Conservation (phyloP, 768 basidiomycete genomes). For the Panellus pusillus region DNA sequence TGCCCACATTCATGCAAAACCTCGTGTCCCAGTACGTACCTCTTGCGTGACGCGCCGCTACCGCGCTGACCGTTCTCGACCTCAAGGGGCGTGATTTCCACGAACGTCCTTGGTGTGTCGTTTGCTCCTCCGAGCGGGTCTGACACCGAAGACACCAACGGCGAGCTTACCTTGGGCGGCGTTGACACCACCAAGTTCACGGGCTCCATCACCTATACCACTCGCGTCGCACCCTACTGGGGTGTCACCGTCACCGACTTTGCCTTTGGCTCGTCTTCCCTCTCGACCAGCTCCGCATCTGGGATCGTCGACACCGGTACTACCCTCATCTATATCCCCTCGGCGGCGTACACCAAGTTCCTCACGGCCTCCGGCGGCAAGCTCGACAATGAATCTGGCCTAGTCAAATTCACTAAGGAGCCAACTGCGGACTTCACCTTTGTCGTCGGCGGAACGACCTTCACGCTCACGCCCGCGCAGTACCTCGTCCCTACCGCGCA, state of each 20-base stretch:
- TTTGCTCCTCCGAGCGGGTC: background rate
- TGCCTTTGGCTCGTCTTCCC: background rate
- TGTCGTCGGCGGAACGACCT: background rate
- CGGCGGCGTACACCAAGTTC: slow-evolving; percentile 2
- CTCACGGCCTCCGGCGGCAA: background rate
- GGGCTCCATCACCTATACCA: background rate
- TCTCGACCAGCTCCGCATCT: background rate
- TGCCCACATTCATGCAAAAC: slow-evolving; percentile 1
- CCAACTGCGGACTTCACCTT: background rate
- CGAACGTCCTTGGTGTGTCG: background rate
- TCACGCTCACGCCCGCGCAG: slow-evolving; percentile 1
- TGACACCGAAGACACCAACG: background rate
- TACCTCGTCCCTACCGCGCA: slow-evolving; percentile 2
- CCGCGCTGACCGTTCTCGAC: background rate
- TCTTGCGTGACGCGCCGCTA: background rate
- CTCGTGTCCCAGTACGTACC: background rate
- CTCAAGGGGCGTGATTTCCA: background rate
- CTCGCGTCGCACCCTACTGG: background rate
- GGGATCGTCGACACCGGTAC: slow-evolving; percentile 2
- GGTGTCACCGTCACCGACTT: background rate
- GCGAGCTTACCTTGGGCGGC: slow-evolving; percentile 3
- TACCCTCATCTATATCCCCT: slow-evolving; percentile 2
- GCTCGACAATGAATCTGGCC: background rate
- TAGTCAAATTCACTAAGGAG: background rate
- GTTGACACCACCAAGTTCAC: background rate